A percentile compares a stretch with the other conserved stretches of the same genome.
Evolutionary conservation across 805 yeast genomes (phyloP).

Genomic region (Sugiyamaella valdiviana): DNA sequence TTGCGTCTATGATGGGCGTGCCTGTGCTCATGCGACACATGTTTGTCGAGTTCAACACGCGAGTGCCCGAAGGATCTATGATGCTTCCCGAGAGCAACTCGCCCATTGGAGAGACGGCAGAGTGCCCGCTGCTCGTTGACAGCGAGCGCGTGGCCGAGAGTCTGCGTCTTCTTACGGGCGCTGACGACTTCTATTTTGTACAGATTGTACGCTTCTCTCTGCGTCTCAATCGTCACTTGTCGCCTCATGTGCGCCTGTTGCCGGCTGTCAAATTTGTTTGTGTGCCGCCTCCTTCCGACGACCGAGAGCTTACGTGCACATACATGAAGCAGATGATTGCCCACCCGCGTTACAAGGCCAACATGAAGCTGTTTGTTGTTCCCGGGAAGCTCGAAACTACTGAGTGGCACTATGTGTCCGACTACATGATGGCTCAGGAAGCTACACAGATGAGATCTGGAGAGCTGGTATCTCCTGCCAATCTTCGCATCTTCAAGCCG

Average conservation of each 20-base stretch:
- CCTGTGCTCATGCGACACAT: neutral
- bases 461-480: neutral
- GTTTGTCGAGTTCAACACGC: neutral
- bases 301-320: slow-evolving; percentile 31
- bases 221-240: slow-evolving; percentile 3
- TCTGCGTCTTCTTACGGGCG: slow-evolving; percentile 6
- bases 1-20: neutral
- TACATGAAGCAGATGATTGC: slow-evolving; percentile 54
- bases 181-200: slow-evolving; percentile 16
- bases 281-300: slow-evolving; percentile 9
- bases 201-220: slow-evolving; percentile 18
- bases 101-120: neutral
- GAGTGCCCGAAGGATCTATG: no score
- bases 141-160: slow-evolving; percentile 10
- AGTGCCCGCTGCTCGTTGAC: slow-evolving; percentile 1
- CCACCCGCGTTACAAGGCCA: slow-evolving; percentile 55
- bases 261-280: slow-evolving; percentile 18
- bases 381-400: slow-evolving; percentile 32
- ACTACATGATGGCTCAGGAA: slow-evolving; percentile 13
- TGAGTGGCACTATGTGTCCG: slow-evolving; percentile 13
- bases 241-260: neutral
- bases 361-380: slow-evolving; percentile 54
- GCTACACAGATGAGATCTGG: slow-evolving; percentile 7
- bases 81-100: neutral
- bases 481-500: neutral